A percentile compares a stretch with the other conserved stretches of the same genome.
Evolutionary conservation across 2,329 filamentous ascomycete species (phyloP).

Genomic region (Mycogone perniciosa): DNA sequence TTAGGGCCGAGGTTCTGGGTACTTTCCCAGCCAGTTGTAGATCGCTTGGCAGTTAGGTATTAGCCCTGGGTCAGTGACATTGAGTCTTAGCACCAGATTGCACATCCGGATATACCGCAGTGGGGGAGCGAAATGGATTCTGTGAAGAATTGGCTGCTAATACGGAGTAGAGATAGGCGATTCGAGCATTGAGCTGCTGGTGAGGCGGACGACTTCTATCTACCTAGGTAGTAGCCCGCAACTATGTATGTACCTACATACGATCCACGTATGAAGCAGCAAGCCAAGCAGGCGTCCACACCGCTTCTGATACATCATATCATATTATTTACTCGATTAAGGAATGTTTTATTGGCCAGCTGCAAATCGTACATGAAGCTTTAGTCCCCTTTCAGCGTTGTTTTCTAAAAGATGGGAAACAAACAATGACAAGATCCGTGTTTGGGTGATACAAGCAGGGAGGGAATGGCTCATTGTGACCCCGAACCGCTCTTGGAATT

Average conservation of each 20-base stretch:
- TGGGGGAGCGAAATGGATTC: neutral
- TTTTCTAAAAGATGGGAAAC: neutral
- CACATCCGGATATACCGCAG: constrained; percentile 9
- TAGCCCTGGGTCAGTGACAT: neutral
- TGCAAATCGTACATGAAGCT: too few relatives aligned
- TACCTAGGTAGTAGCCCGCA: too few relatives aligned
- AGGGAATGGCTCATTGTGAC: neutral
- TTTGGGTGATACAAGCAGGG: neutral
- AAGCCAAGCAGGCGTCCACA: too few relatives aligned
- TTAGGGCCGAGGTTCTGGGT: constrained; percentile 9
- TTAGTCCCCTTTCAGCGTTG: too few relatives aligned
- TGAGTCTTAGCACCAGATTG: neutral
- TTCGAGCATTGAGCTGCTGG: neutral
- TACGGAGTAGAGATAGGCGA: neutral
- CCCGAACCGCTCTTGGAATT: constrained; percentile 18
- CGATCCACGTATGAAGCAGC: too few relatives aligned
- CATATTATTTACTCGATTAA: too few relatives aligned
- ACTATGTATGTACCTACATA: too few relatives aligned
- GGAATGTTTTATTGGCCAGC: too few relatives aligned
- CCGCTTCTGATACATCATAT: too few relatives aligned
- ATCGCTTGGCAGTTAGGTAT: neutral
- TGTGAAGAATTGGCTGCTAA: too few relatives aligned
- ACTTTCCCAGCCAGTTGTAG: neutral
- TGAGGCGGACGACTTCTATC: too few relatives aligned
- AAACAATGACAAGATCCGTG: neutral